Evolutionary conservation across 331 rosid genomes (phyloP).

Genomic region (Malus hybrid): DNA sequence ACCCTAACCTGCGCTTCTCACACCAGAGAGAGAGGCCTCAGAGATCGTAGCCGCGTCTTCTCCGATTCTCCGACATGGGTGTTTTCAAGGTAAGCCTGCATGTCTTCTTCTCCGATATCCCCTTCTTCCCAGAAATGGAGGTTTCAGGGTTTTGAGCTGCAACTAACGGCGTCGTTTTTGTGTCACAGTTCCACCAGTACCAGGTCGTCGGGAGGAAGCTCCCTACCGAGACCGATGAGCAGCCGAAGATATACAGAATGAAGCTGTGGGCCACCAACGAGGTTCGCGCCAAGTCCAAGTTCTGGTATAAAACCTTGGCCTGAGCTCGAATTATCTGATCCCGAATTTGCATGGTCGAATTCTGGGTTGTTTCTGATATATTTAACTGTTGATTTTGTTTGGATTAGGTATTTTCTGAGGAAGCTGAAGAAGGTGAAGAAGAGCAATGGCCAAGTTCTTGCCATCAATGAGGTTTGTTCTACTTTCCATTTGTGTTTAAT

Average conservation of each 20-base stretch:
- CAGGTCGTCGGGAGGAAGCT: slow-evolving; percentile 88
- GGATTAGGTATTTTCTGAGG: slow-evolving; percentile 70
- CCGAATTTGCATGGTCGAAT: background rate
- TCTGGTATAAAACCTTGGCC: slow-evolving; percentile 38
- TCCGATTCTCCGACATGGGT: slow-evolving; percentile 35
- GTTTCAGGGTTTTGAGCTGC: background rate
- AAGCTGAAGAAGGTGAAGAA: slow-evolving; percentile 85
- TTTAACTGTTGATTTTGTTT: background rate
- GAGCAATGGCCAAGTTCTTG: slow-evolving; percentile 86
- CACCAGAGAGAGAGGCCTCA: background rate
- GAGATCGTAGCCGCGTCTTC: slow-evolving; percentile 1
- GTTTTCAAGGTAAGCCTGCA: slow-evolving; percentile 40
- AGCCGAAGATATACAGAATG: slow-evolving; percentile 81
- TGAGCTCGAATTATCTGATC: background rate
- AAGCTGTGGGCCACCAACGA: slow-evolving; percentile 91
- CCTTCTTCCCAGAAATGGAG: no score
- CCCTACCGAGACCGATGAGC: slow-evolving; percentile 61
- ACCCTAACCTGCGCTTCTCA: background rate
- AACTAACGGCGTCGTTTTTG: background rate
- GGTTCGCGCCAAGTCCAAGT: slow-evolving; percentile 91
- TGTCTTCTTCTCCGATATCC: background rate
- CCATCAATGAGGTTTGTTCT: slow-evolving; percentile 63
- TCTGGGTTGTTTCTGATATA: background rate
- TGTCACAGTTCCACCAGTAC: slow-evolving; percentile 69
- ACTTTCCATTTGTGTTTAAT: no score